These are phyloP conservation scores for Eleusine indica DNA, from an alignment of 176 grass and related monocot genomes.

Conservation along the genomic window DNA sequence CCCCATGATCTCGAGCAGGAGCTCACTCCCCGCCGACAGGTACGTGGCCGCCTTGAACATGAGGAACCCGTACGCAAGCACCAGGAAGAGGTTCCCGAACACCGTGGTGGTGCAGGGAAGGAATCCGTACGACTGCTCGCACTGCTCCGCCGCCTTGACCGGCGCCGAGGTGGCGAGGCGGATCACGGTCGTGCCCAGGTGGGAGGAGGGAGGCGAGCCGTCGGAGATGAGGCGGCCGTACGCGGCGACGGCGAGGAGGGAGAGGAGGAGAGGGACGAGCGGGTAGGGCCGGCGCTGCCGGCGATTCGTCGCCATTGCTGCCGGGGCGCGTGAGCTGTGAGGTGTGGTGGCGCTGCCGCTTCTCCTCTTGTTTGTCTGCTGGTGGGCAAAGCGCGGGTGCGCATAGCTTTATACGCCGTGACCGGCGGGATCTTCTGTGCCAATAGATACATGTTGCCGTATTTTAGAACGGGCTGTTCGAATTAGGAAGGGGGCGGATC, in stretches of 20 bases:
- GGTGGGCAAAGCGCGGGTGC: background rate
- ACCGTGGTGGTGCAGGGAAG: slow-evolving; percentile 93
- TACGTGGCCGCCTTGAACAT: slow-evolving; percentile 94
- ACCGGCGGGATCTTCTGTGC: slow-evolving; percentile 5
- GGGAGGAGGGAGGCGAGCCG: slow-evolving; percentile 6
- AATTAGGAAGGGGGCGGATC: background rate
- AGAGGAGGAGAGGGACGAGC: slow-evolving; percentile 50
- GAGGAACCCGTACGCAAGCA: slow-evolving; percentile 74
- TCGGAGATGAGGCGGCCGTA: slow-evolving; percentile 70
- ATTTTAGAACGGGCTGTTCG: background rate
- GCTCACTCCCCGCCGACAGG: slow-evolving; percentile 80
- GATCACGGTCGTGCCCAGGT: slow-evolving; percentile 15
- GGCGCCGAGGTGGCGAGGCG: slow-evolving; percentile 33
- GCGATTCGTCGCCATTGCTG: slow-evolving; percentile 52
- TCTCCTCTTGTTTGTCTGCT: background rate
- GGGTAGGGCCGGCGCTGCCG: slow-evolving; percentile 40
- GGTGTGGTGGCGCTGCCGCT: background rate
- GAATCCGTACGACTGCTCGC: slow-evolving; percentile 86
- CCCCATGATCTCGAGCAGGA: slow-evolving; percentile 91
- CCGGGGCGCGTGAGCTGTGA: background rate
- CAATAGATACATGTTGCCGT: background rate
- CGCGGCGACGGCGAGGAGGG: slow-evolving; percentile 49
- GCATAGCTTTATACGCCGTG: slow-evolving; percentile 45
- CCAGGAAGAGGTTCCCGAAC: slow-evolving; percentile 83
- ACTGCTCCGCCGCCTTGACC: slow-evolving; percentile 42